Conservation (phyloP, 2,329 filamentous ascomycete species). For the Fusarium solani-melongenae region DNA sequence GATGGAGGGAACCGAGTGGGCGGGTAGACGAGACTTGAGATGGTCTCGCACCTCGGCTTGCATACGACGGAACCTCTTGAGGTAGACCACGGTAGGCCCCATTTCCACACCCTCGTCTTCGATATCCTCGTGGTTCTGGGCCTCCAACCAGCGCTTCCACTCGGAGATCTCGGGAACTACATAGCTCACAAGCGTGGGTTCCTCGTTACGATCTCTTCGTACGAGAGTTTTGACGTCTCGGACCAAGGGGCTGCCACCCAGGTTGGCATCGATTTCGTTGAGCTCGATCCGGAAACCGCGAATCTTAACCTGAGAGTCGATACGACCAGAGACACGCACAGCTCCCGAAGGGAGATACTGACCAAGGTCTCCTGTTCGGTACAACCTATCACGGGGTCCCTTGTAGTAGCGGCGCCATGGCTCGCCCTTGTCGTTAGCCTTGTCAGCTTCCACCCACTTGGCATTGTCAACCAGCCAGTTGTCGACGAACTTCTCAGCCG, state of each 20-base stretch:
- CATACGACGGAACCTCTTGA: constrained; percentile 57
- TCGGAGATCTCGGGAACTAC: constrained; percentile 75
- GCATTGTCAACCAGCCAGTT: constrained; percentile 87
- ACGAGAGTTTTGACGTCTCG: constrained; percentile 88
- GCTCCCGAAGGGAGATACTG: constrained; percentile 66
- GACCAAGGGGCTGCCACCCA: constrained; percentile 78
- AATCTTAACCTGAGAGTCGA: constrained; percentile 92
- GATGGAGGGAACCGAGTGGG: constrained; percentile 47
- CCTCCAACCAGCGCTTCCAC: constrained; percentile 64
- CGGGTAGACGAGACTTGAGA: constrained; percentile 28
- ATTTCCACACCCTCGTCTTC: constrained; percentile 62
- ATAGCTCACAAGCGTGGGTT: constrained; percentile 87
- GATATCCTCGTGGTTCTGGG: constrained; percentile 63
- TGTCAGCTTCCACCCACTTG: constrained; percentile 74
- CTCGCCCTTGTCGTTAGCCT: constrained; percentile 68
- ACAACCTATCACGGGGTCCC: constrained; percentile 85
- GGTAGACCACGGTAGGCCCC: constrained; percentile 53
- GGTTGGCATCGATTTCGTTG: constrained; percentile 87
- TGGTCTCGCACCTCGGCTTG: constrained; percentile 54
- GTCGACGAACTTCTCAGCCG: constrained; percentile 78
- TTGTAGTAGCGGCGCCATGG: constrained; percentile 83
- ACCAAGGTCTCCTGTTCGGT: constrained; percentile 88
- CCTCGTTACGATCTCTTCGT: constrained; percentile 59
- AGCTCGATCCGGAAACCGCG: constrained; percentile 95
- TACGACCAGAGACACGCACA: constrained; percentile 81